Base-by-base conservation (phyloP, 208 protist genomes). In the Leptomonas seymouri region DNA sequence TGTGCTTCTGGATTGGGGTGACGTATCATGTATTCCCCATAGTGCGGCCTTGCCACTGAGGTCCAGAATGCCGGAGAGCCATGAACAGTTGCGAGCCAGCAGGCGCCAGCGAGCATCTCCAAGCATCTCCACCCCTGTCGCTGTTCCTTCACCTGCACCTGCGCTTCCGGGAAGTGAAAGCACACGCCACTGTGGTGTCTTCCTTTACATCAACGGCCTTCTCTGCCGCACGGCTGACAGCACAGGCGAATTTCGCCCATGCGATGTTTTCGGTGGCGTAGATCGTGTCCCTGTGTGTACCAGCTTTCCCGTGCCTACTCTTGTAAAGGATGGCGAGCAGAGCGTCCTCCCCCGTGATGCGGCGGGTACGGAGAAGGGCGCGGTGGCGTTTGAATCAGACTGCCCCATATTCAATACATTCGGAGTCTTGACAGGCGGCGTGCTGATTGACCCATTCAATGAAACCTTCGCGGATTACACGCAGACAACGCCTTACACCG, bases 181-280 rank as follows among this genome's bases (percentile, higher is more conserved):
- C 9, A 9, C 27, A 25, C 34, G 36, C n/a, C 18, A 62, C 31
- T 28, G 27, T 8, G 81, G 76, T 41, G 49, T 76, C 5, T 93
- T 90, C 66, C 57, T 96, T 16, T 74, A 82, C 25, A 54, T 96
- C 28, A 96, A 96, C 61, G 72, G 78, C 31, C 68, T 91, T 56
- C 71, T 93, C 6, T 96, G 91, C 71, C 59, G 74, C 5, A 93
- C 80, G 1, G 82, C 84, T 2, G 80, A 81, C 21, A 58, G 53
- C 6, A 82, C 74, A 30, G 85, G 74, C 5, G 48, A 67, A 14
- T 94, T 96, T 62, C 64, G 82, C 18, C 89, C 89, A 0, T 28
- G 64, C 16, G 85, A 94, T 53, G 66, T 96, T 6, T 96, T 96
- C 80, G 68, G 63, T 21, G 76, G 80, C 7, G 45, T 80, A 7